Evolutionary conservation across 1,139 yeast species (phyloP).

Genomic region (Dujonia santamariae): DNA sequence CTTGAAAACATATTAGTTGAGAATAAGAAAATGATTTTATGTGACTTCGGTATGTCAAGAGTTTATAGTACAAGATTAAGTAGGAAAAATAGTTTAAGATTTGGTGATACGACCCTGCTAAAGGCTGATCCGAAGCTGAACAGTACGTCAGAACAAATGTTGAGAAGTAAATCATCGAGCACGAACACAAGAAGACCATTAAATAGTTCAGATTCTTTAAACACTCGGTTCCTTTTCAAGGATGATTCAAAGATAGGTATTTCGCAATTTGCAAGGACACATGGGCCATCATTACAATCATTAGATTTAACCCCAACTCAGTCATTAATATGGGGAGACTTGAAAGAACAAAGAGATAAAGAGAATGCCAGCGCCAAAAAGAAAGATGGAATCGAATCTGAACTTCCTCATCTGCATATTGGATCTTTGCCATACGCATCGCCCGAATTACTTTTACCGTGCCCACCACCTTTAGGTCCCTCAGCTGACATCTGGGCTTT

Average conservation of each 20-base stretch:
- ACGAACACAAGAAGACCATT: slow-evolving; percentile 35
- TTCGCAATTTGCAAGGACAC: slow-evolving; percentile 22
- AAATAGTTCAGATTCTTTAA: slow-evolving; percentile 30
- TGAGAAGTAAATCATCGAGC: slow-evolving; percentile 48
- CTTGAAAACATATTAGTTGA: slow-evolving; percentile 78
- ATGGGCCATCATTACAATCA: slow-evolving; percentile 38
- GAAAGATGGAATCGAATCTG: slow-evolving; percentile 27
- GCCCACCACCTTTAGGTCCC: slow-evolving; percentile 69
- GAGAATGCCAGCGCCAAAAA: neutral
- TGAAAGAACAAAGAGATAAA: too few species aligned
- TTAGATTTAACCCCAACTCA: slow-evolving; percentile 31
- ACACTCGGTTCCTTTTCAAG: slow-evolving; percentile 20
- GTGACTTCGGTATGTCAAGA: slow-evolving; percentile 86
- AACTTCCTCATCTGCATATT: slow-evolving; percentile 62
- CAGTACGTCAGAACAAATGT: slow-evolving; percentile 15
- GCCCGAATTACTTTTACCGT: slow-evolving; percentile 72
- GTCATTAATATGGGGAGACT: slow-evolving; percentile 10
- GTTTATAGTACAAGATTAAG: slow-evolving; percentile 30
- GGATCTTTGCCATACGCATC: slow-evolving; percentile 93
- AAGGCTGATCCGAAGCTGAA: neutral
- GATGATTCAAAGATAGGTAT: slow-evolving; percentile 37
- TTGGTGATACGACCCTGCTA: neutral
- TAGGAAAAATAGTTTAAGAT: slow-evolving; percentile 14
- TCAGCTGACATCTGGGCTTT: slow-evolving; percentile 88
- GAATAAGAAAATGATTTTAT: slow-evolving; percentile 45